Evolutionary conservation across 441 rosid genomes (phyloP).

Genomic region (Geranium incanum): DNA sequence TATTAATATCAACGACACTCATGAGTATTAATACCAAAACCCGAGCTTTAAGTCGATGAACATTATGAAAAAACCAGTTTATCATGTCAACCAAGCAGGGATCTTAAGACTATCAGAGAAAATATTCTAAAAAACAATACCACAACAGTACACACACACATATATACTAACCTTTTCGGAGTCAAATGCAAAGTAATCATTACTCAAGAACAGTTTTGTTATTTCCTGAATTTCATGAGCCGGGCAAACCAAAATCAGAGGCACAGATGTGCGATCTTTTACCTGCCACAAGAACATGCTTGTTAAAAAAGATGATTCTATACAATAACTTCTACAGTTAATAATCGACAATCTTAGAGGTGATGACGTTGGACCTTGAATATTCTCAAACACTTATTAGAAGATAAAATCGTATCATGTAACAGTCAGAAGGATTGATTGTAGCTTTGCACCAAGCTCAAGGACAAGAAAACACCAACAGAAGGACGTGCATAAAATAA

Average conservation of each 20-base stretch:
- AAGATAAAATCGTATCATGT: too few relatives aligned
- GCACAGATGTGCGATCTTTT: conserved; percentile 51
- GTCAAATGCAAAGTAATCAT: conserved; percentile 65
- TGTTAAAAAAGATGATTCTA: neutral
- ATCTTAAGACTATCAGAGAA: too few relatives aligned
- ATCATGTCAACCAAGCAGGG: too few relatives aligned
- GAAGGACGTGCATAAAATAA: neutral
- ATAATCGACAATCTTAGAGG: too few relatives aligned
- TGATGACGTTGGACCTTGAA: too few relatives aligned
- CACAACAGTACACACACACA: neutral
- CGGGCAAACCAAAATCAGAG: conserved; percentile 54
- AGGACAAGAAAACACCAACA: too few relatives aligned
- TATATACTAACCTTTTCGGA: conserved; percentile 47
- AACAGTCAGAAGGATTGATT: too few relatives aligned
- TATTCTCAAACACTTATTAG: too few relatives aligned
- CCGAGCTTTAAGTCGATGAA: neutral
- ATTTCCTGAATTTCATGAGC: conserved; percentile 35
- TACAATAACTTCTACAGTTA: too few relatives aligned
- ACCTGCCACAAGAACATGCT: conserved; percentile 35
- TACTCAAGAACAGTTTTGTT: conserved; percentile 37
- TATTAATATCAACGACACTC: neutral
- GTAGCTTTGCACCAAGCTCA: too few relatives aligned
- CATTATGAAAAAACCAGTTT: neutral
- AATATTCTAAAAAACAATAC: neutral
- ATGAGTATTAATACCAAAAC: neutral